These are phyloP conservation scores for Tetrahymena thermophila DNA, from an alignment of 73 alveolate genomes.

Conservation along the genomic window DNA sequence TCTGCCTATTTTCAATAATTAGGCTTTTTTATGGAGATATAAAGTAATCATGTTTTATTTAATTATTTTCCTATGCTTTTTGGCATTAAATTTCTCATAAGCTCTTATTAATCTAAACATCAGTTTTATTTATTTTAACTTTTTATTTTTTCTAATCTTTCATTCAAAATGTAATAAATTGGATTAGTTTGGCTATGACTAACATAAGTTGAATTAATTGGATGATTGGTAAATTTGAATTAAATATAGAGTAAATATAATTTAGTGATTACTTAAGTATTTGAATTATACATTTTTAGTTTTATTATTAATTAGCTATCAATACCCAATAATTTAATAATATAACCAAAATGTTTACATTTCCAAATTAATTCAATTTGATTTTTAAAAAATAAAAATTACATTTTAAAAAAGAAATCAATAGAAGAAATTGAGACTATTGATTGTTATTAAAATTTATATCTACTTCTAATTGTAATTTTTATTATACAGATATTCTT, in stretches of 20 bases:
- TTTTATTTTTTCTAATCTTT: background rate
- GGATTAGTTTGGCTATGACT: background rate
- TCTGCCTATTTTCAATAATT: background rate
- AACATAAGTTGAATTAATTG: background rate
- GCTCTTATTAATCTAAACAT: background rate
- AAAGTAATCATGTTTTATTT: background rate
- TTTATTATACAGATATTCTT: background rate
- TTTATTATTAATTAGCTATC: too few relatives aligned
- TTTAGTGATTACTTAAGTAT: background rate
- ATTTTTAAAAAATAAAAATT: too few relatives aligned
- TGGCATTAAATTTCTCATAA: background rate
- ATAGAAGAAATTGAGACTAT: background rate
- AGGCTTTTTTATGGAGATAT: background rate
- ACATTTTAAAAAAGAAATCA: too few relatives aligned
- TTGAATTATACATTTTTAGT: too few relatives aligned
- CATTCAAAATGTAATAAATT: background rate
- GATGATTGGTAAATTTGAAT: too few relatives aligned
- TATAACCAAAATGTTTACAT: background rate
- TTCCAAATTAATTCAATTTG: too few relatives aligned
- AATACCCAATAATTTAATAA: too few relatives aligned
- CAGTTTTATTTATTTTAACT: background rate
- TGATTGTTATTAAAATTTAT: background rate
- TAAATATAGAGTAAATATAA: too few relatives aligned
- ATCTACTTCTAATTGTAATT: background rate
- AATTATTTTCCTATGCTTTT: background rate